A percentile compares a stretch with the other conserved stretches of the same genome.
These are phyloP conservation scores for Candida anutae DNA, from an alignment of 1,139 yeast genomes.

Conservation along the genomic window DNA sequence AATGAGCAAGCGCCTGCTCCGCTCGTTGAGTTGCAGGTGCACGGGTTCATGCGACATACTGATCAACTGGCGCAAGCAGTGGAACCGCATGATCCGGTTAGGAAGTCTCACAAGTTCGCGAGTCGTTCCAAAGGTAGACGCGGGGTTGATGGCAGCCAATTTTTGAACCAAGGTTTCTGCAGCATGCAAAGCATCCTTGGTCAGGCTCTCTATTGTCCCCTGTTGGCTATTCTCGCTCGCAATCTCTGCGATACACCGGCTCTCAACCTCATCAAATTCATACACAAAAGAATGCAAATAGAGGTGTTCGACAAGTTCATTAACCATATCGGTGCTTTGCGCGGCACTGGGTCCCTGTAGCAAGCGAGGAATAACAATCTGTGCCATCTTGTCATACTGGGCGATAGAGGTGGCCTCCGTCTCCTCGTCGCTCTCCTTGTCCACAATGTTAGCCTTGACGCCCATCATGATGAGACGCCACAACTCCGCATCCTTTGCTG, in stretches of 20 bases:
- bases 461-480: conserved; percentile 42
- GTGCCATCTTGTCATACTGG: conserved; percentile 38
- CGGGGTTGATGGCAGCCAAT: conserved; percentile 12
- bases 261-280: conserved; percentile 38
- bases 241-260: conserved; percentile 2
- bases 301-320: conserved; percentile 3
- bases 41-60: conserved; percentile 12
- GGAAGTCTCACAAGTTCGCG: conserved; percentile 15
- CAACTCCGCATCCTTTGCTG: conserved; percentile 26
- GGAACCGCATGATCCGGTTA: conserved; percentile 20
- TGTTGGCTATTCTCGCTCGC: conserved; percentile 8
- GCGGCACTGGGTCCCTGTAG: conserved; percentile 14
- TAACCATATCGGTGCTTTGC: conserved; percentile 35
- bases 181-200: not conserved
- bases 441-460: conserved; percentile 33
- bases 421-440: conserved; percentile 14
- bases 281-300: conserved; percentile 43
- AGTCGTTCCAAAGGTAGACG: conserved; percentile 26
- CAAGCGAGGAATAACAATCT: conserved; percentile 32
- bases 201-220: not conserved
- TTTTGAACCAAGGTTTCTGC: not conserved
- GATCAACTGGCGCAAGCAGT: conserved; percentile 28
- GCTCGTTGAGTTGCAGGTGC: conserved; percentile 11
- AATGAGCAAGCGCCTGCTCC: conserved; percentile 18
- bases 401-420: conserved; percentile 43